Evolutionary conservation across 1,284 basidiomycete species (phyloP), one percentile per base, ranked within the genome.

Genomic region (Fomitopsis schrenkii): DNA sequence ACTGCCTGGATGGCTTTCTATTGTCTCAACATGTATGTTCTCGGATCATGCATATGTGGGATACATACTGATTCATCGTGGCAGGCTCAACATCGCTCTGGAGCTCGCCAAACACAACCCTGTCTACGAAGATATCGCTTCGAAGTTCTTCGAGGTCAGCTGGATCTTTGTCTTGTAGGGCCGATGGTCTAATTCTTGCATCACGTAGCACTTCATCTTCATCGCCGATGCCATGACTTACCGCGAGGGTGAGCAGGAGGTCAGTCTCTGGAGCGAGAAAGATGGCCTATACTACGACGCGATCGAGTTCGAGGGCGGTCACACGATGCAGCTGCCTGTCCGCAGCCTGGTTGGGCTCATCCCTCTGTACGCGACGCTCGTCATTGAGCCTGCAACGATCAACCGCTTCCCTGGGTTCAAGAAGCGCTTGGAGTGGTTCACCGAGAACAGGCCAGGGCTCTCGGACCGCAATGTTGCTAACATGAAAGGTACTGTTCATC

Each of bases 1-100:
- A 98, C 97, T 5, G 94, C 95, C 0, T 98, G 97, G 97, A 99
- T 99, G 97, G 96, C 94, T 33, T 98, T 98, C 80, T 99, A 97
- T 75, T 94, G 90, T 68, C 78, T 98, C 63, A 97, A 97, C 72
- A 98, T 98, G 95, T 91, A 65, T 70, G 83, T 66, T 33, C 9
- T 42, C 55, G 58, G 19, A 33, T 2, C 19, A n/a, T 30, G 14
- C 9, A 35, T 19, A 10, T 9, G 9, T 14, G 14, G 5, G 12
- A 10, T 3, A 5, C 6, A 14, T 40, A 26, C 50, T 59, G 1
- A 53, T 19, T 7, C 10, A 28, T 26, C 9, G 6, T 59, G 15
- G 7, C 26, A 94, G 92, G 93, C 79, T 99, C 73, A 97, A 92
- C 75, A 98, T 99, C 75, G 95, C 97, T 0, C 85, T 99, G 55